Evolutionary conservation across 257 asterid genomes (phyloP), one percentile per base, ranked within the genome.

Genomic region (Solanum appendiculatum): DNA sequence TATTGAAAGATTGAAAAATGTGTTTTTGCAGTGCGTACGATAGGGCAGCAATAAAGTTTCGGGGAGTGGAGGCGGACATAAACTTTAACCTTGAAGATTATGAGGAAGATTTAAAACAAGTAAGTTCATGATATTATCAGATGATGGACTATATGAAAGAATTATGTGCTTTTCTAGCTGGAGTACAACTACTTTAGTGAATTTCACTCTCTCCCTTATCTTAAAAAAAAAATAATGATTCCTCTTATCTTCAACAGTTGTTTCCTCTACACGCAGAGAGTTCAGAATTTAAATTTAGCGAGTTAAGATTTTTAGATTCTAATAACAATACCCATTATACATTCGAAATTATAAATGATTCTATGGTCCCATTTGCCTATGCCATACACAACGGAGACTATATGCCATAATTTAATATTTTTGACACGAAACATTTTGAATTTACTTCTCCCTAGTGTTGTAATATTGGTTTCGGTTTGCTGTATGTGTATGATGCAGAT

Each of bases 61-160:
- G 99, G 29, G 99, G 99, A 88, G 94, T 94, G 21, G 98, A 97
- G 82, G 99, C 99, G 66, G 99, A 97, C 95, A 97, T 97, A 91
- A 97, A 97, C 93, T 97, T 97, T 75, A 90, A 86, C 69, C 77
- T 97, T 34, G 96, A 94, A 33, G 98, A 97, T 90, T 97, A 97
- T 68, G 97, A 93, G 89, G 98, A 93, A 15, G 99, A 97, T 96
- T 88, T 97, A 89, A 95, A 97, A 89, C 99, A 95, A 98, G 98
- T 92, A 90, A 82, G 70, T 86, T 77, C 63, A 16, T 70, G 78
- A 33, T 16, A 40, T 77, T 11, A 14, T 77, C 83, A 75, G 82
- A 70, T 73, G 81, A 73, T 48, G 20, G 31, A 36, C 80, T 9
- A 14, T 74, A 5, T 37, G 20, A 40, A 75, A 75, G 13, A 12